These are phyloP conservation scores for Diaporthe sp. DNA, from an alignment of 2,329 filamentous ascomycete species.

Conservation along the genomic window DNA sequence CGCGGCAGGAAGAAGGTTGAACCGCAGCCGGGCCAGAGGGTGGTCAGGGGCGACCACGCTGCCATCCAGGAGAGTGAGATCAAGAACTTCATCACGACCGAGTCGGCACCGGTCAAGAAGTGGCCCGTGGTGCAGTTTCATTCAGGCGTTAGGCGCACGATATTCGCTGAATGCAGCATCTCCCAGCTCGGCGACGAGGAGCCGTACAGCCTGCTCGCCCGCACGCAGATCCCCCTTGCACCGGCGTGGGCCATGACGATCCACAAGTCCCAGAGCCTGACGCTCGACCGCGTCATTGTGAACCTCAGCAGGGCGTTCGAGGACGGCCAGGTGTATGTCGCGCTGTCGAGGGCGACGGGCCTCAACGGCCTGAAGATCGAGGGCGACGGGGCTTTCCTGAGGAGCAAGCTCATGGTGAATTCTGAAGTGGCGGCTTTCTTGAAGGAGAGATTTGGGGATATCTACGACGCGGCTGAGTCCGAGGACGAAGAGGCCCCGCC, in stretches of 20 bases:
- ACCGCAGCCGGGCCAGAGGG: constrained; percentile 38
- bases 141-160: constrained; percentile 59
- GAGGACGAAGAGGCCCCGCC: background rate
- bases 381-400: constrained; percentile 49
- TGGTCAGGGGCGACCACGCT: constrained; percentile 55
- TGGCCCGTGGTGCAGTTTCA: constrained; percentile 69
- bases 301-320: constrained; percentile 67
- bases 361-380: constrained; percentile 63
- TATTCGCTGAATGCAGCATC: constrained; percentile 66
- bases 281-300: constrained; percentile 70
- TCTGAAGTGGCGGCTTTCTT: constrained; percentile 53
- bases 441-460: constrained; percentile 51
- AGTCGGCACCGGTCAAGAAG: constrained; percentile 48
- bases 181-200: constrained; percentile 59
- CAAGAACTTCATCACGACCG: constrained; percentile 53
- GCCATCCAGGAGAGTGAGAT: constrained; percentile 54
- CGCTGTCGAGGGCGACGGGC: constrained; percentile 68
- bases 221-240: constrained; percentile 73
- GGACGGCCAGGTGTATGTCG: constrained; percentile 73
- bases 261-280: constrained; percentile 75
- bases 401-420: constrained; percentile 51
- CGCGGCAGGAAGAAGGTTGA: constrained; percentile 7
- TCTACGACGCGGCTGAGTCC: constrained; percentile 28
- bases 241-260: constrained; percentile 75
- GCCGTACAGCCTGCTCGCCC: constrained; percentile 63